Conservation (phyloP, 495 filamentous ascomycete genomes). For the Penicillium diatomitis region DNA sequence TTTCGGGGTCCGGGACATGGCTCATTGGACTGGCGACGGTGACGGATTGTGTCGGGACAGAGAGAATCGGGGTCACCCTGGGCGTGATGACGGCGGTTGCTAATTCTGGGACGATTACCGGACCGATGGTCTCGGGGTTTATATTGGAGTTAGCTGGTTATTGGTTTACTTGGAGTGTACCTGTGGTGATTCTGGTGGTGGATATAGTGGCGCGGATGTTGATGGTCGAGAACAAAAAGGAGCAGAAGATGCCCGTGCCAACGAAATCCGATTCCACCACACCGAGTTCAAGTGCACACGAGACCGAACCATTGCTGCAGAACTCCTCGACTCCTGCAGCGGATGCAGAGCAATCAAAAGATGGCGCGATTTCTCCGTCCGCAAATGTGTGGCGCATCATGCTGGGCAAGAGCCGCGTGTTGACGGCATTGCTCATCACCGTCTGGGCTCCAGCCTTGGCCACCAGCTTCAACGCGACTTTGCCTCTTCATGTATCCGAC, state of each 20-base stretch:
- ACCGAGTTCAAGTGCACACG: background rate
- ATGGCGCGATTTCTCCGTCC: background rate
- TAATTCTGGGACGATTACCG: constrained; percentile 11
- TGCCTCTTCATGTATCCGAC: constrained; percentile 20
- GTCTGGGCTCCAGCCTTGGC: background rate
- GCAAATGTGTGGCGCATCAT: constrained; percentile 9
- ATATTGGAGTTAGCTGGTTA: constrained; percentile 17
- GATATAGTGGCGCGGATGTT: constrained; percentile 16
- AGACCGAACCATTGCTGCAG: background rate
- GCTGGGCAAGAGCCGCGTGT: constrained; percentile 5
- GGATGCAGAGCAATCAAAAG: background rate
- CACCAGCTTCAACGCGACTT: constrained; percentile 20
- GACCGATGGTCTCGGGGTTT: constrained; percentile 16
- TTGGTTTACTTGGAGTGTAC: constrained; percentile 16
- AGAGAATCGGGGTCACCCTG: constrained; percentile 16
- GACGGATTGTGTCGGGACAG: constrained; percentile 9
- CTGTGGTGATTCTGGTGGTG: constrained; percentile 10
- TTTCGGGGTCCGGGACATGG: constrained; percentile 15
- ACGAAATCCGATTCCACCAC: no score
- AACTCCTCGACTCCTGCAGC: background rate
- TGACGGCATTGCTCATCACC: constrained; percentile 3
- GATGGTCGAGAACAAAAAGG: constrained; percentile 12
- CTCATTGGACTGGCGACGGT: constrained; percentile 18
- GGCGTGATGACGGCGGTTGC: constrained; percentile 12
- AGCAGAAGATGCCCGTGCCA: background rate